Evolutionary conservation across 306 rosid genomes (phyloP), one percentile per base, ranked within the genome.

Genomic region (Glycine latifolia): DNA sequence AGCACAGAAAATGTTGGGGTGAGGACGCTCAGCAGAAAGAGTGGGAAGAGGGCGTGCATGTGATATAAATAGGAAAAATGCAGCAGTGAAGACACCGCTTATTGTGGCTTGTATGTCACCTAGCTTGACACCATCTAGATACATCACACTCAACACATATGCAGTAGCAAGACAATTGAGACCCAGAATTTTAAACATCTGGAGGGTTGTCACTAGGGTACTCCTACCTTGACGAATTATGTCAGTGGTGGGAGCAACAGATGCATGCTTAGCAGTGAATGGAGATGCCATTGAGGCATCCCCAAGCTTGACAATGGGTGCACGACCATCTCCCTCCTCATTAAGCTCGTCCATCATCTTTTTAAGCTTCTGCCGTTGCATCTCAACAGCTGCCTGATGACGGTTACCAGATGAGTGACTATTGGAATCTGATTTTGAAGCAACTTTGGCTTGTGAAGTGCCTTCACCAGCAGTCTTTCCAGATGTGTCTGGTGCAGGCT

Each of bases 271-370:
- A 20, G 99, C 99, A 0, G 99, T 96, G 89, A 96, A 96, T 4
- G 99, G 99, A 35, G 99, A 96, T 71, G 99, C 99, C 99, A 96
- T 96, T 72, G 99, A 96, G 69, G 99, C 99, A 81, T 96, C 99
- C 20, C 99, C 99, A 71, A 96, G 99, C 91, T 91, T 93, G 83
- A 96, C 99, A 58, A 92, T 15, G 10, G 99, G 97, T 48, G 91
- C 75, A 5, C 95, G 98, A 17, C 98, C 97, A 87, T 93, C 99
- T 4, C 97, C 94, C 44, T 91, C 99, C 87, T 96, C 99, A 69
- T 96, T 96, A 85, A 96, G 88, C 72, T 93, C 99, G 73, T 93
- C 99, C 85, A 96, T 85, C 85, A 93, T 60, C 82, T 92, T 96
- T 94, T 96, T 93, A 62, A 96, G 96, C 88, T 90, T 96, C 76